phyloP scores from a whole-genome alignment of 352 stramenopile species.

The Phytophthora capsici region DNA sequence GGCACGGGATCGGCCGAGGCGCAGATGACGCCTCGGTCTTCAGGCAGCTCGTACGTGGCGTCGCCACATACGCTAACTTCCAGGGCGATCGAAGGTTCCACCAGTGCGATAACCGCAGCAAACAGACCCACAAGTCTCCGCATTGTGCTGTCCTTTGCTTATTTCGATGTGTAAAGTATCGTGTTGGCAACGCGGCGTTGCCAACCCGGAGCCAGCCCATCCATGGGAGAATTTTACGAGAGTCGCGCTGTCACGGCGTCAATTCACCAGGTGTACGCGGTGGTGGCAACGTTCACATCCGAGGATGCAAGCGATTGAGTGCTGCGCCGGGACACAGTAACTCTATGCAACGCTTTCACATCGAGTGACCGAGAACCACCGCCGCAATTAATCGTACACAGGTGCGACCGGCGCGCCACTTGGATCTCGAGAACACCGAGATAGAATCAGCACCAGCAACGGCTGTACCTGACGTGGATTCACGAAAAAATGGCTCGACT shows the following conservation, averaged over 20 bases:
- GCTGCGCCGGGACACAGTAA: conserved; percentile 15
- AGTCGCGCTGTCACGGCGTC: conserved; percentile 19
- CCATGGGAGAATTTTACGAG: conserved; percentile 31
- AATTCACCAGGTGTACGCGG: conserved; percentile 17
- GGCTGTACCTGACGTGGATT: conserved; percentile 1
- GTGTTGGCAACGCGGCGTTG: conserved; percentile 1
- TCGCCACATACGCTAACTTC: conserved; percentile 36
- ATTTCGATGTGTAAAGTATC: conserved; percentile 28
- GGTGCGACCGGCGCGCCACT: conserved; percentile 10
- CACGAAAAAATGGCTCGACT: conserved; percentile 11
- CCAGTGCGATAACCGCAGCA: conserved; percentile 8
- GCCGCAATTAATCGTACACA: neutral
- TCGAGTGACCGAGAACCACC: conserved; percentile 1
- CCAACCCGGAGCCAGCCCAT: conserved; percentile 12
- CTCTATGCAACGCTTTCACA: conserved; percentile 16
- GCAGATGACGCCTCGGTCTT: conserved; percentile 52
- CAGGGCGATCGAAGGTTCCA: conserved; percentile 7
- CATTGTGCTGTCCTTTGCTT: conserved; percentile 20
- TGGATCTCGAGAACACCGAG: conserved; percentile 17
- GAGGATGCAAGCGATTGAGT: conserved; percentile 17
- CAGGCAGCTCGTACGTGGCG: conserved; percentile 37
- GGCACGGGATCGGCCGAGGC: conserved; percentile 41
- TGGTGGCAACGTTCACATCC: conserved; percentile 21
- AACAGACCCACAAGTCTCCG: conserved; percentile 8
- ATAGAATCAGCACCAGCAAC: conserved; percentile 12